Evolutionary conservation across 176 grass and related monocot genomes (phyloP).

Genomic region (Juncus inflexus): DNA sequence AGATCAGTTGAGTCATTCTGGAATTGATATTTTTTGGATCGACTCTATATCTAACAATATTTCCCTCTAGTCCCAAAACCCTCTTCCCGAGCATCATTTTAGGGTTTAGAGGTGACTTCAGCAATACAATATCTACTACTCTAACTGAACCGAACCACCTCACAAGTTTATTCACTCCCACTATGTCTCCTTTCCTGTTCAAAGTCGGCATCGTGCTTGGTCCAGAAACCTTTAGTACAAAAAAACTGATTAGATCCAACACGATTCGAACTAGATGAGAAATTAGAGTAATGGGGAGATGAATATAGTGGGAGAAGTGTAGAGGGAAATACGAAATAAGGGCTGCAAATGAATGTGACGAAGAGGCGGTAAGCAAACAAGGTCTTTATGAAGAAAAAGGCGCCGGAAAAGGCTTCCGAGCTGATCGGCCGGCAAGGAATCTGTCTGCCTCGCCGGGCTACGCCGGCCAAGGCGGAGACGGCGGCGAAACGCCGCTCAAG

Average conservation of each 20-base stretch:
- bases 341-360: slow-evolving; percentile 23
- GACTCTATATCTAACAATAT: slow-evolving; percentile 52
- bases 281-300: no score
- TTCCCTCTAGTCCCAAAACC: slow-evolving; percentile 54
- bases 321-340: slow-evolving; percentile 25
- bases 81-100: slow-evolving; percentile 53
- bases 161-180: slow-evolving; percentile 51
- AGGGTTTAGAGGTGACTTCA: slow-evolving; percentile 76
- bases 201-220: slow-evolving; percentile 80
- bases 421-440: slow-evolving; percentile 46
- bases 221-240: neutral
- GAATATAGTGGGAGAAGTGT: neutral
- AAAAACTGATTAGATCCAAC: neutral
- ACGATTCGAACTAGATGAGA: no score
- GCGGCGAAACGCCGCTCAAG: no score
- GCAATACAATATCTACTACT: slow-evolving; percentile 54
- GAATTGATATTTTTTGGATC: slow-evolving; percentile 38
- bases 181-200: slow-evolving; percentile 63
- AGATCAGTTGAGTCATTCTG: slow-evolving; percentile 56
- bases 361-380: slow-evolving; percentile 47
- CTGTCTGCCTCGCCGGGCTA: slow-evolving; percentile 24
- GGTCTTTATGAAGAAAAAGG: slow-evolving; percentile 26
- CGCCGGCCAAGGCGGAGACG: neutral
- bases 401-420: slow-evolving; percentile 10
- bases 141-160: slow-evolving; percentile 25